Evolutionary conservation across 768 basidiomycete species (phyloP), one percentile per base, ranked within the genome.

Genomic region (Tulasnella sp.): DNA sequence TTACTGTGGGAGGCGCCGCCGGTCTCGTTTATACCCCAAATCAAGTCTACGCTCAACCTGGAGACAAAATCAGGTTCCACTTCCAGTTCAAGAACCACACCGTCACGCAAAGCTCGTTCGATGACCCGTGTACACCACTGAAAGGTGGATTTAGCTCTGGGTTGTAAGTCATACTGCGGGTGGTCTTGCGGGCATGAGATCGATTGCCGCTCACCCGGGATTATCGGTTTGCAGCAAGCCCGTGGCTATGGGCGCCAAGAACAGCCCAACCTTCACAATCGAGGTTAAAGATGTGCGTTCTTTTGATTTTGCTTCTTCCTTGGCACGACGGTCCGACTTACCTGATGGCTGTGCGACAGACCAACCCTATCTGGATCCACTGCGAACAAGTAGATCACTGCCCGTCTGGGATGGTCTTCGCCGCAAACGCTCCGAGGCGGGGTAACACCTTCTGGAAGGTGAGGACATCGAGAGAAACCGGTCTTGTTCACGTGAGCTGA

Each of bases 91-190:
- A 75, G 34, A 77, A 76, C 72, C 78, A 78, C 76, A 79, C 78
- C n/a, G 77, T 81, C 77, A 83, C 79, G 22, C 77, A 79, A 78
- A 77, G 73, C 9, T 80, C 75, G 5, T 78, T 79, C 66, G 74
- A 72, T 5, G 39, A 64, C 7, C 82, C 82, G 1, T 78, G 78
- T 78, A 35, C 81, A 11, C 82, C 82, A 69, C 82, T 88, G 42
- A 78, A 78, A 1, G 82, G 72, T 4, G 86, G 86, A 2, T 88
- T 89, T 73, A 86, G 87, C 78, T 87, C 86, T 35, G 86, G 86
- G 39, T 77, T 88, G 71, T 67, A 62, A 71, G 67, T 69, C 39
- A 26, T n/a, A 9, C 11, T 52, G 47, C n/a, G n/a, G n/a, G n/a
- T n/a, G n/a, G n/a, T n/a, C n/a, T 40, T 40, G 47, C 47, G 7